Evolutionary conservation across 768 basidiomycete species (phyloP).

Genomic region (Podaxis sp.): DNA sequence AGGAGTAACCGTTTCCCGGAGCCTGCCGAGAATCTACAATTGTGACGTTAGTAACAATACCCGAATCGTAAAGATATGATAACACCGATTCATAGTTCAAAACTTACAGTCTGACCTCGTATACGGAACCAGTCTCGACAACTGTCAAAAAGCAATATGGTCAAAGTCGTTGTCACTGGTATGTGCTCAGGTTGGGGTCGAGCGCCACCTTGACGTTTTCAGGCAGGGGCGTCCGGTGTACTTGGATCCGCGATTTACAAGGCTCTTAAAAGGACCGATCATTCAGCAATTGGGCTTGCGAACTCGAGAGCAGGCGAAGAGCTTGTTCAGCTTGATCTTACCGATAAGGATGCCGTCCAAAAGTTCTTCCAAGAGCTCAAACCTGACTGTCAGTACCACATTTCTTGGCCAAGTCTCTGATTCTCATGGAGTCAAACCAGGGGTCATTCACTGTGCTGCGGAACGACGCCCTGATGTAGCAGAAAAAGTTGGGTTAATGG

Average conservation of each 20-base stretch:
- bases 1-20: neutral
- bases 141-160: constrained; percentile 25
- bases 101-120: neutral
- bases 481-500: constrained; percentile 61
- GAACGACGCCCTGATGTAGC: constrained; percentile 92
- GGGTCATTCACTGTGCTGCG: constrained; percentile 95
- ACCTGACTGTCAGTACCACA: constrained; percentile 63
- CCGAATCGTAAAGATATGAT: neutral
- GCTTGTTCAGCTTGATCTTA: constrained; percentile 65
- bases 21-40: neutral
- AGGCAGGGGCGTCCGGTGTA: constrained; percentile 85
- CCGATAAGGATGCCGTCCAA: constrained; percentile 53
- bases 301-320: constrained; percentile 61
- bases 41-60: too few relatives aligned
- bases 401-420: neutral
- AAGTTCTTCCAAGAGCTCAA: constrained; percentile 53
- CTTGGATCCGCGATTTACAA: constrained; percentile 78
- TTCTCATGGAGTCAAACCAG: constrained; percentile 30
- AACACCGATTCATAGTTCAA: neutral
- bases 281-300: constrained; percentile 68
- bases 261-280: constrained; percentile 52
- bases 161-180: constrained; percentile 61
- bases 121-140: neutral
- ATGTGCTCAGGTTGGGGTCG: constrained; percentile 3
- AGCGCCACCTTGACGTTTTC: neutral